phyloP scores from a whole-genome alignment of 768 basidiomycete genomes.

The Lentinula guzmanii region DNA sequence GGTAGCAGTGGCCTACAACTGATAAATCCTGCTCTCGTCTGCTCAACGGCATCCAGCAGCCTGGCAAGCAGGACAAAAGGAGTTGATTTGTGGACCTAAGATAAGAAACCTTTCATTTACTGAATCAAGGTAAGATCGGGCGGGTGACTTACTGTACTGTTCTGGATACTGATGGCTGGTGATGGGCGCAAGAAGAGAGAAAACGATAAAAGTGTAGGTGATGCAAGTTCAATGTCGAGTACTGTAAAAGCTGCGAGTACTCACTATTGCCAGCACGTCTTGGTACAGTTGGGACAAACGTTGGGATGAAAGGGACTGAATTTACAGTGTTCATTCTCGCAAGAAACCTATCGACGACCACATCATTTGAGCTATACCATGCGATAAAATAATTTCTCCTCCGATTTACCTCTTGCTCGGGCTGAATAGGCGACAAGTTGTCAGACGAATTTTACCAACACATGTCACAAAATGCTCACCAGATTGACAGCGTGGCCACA shows the following conservation, averaged over 20 bases:
- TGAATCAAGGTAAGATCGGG: background rate
- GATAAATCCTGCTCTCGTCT: too few relatives aligned
- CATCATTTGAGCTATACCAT: background rate
- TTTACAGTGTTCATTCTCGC: slow-evolving; percentile 2
- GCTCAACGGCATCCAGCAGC: slow-evolving; percentile 2
- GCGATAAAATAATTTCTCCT: background rate
- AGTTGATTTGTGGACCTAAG: background rate
- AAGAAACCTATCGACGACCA: background rate
- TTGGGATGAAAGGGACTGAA: slow-evolving; percentile 6
- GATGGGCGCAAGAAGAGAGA: background rate
- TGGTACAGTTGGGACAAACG: slow-evolving; percentile 3
- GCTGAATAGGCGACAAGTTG: background rate
- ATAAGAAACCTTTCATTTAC: background rate
- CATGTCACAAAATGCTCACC: background rate
- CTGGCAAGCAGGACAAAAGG: slow-evolving; percentile 5
- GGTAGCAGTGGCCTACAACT: too few relatives aligned
- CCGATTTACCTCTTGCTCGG: slow-evolving; percentile 2
- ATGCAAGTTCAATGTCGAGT: background rate
- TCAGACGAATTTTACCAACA: background rate
- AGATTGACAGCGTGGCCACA: slow-evolving; percentile 4
- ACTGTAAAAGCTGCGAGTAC: background rate
- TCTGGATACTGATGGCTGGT: slow-evolving; percentile 5
- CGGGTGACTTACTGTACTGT: slow-evolving; percentile 1
- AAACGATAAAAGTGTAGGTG: background rate
- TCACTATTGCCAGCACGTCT: slow-evolving; percentile 6